These are phyloP conservation scores for Hyparrhenia diplandra DNA, from an alignment of 176 grass and related monocot genomes.

Conservation along the genomic window DNA sequence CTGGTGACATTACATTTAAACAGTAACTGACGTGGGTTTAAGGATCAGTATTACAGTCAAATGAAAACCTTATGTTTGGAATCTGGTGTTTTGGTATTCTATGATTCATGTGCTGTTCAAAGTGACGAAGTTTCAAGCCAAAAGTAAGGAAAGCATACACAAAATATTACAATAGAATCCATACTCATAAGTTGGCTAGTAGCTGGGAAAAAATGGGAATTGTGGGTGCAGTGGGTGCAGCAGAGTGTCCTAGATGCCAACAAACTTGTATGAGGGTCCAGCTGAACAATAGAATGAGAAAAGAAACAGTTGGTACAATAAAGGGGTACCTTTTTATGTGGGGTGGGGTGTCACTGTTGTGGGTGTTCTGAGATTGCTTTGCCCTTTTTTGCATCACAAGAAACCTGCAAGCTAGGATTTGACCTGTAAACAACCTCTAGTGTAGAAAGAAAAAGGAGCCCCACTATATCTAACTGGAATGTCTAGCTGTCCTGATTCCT, in stretches of 20 bases:
- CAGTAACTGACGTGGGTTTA: background rate
- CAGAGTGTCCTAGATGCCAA: conserved; percentile 13
- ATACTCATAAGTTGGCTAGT: background rate
- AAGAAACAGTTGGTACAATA: conserved; percentile 26
- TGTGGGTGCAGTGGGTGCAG: background rate
- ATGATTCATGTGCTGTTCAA: background rate
- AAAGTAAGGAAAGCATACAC: background rate
- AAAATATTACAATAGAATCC: background rate
- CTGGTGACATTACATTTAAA: background rate
- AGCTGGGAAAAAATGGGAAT: background rate
- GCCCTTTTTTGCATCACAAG: background rate
- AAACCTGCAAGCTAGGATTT: background rate
- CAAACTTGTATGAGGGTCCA: background rate
- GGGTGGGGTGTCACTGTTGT: background rate
- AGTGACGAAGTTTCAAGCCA: background rate
- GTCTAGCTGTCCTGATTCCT: background rate
- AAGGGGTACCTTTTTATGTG: background rate
- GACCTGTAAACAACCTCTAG: background rate
- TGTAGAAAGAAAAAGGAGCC: background rate
- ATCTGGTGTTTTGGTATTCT: background rate
- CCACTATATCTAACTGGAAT: background rate
- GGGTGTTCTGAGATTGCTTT: background rate
- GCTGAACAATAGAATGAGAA: background rate
- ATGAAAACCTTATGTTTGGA: background rate
- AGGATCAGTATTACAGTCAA: background rate